phyloP scores from a whole-genome alignment of 176 grass and related monocot species.

The Otatea glauca region DNA sequence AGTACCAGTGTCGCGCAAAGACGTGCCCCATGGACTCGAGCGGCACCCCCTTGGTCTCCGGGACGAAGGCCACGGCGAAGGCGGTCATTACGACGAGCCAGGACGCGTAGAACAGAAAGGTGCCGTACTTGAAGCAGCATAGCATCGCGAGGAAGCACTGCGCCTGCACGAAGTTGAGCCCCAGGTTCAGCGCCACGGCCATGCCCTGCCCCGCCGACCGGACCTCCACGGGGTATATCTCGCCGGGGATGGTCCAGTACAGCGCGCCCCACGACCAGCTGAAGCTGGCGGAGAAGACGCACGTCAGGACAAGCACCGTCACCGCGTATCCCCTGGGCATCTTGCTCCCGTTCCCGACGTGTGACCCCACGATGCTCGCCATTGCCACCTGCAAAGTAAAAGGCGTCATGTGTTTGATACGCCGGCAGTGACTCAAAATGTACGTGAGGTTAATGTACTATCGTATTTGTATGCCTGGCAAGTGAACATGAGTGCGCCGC shows the following conservation, averaged over 20 bases:
- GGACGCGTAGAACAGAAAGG: conserved; percentile 67
- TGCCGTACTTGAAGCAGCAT: conserved; percentile 72
- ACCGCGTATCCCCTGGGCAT: conserved; percentile 66
- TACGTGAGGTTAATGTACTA: not conserved
- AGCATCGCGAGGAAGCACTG: conserved; percentile 83
- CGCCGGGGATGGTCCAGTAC: conserved; percentile 73
- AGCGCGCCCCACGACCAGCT: conserved; percentile 89
- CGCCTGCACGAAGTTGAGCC: conserved; percentile 78
- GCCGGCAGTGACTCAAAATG: not conserved
- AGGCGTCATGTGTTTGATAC: not conserved
- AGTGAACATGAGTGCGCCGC: conserved; percentile 73
- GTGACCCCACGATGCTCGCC: conserved; percentile 66
- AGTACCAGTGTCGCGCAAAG: conserved; percentile 77
- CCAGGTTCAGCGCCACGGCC: conserved; percentile 76
- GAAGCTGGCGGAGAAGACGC: conserved; percentile 68
- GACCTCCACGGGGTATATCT: conserved; percentile 89
- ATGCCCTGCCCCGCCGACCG: conserved; percentile 71
- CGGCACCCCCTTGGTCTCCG: conserved; percentile 77
- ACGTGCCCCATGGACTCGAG: conserved; percentile 64
- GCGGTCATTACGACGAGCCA: conserved; percentile 71
- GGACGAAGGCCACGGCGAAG: conserved; percentile 63
- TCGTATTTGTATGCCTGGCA: conserved; percentile 40
- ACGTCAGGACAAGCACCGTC: conserved; percentile 64
- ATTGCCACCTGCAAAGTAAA: conserved; percentile 48
- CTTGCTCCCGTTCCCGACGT: conserved; percentile 50